Evolutionary conservation across 2,329 filamentous ascomycete species (phyloP), one percentile per base, ranked within the genome.

Genomic region (Coniochaeta pulveracea): DNA sequence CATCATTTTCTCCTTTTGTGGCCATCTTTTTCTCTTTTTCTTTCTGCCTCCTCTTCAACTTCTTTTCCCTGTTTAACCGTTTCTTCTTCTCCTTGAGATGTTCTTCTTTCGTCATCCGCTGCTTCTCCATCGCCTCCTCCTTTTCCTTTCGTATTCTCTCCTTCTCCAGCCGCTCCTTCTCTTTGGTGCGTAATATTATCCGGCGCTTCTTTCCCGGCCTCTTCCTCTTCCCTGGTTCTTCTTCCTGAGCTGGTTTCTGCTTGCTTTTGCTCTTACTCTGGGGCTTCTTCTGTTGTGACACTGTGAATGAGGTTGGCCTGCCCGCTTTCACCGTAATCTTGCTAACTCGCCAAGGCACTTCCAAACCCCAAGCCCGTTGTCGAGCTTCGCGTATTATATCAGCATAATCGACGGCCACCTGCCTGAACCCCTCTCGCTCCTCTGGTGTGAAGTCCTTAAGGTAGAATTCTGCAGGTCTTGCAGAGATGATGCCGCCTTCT

Each of bases 1-100:
- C 19, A 22, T 26, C 12, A 11, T 25, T 10, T 12, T 34, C 25
- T n/a, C 33, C 22, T n/a, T 37, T 44, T 12, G 16, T 37, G 2
- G 40, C 48, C 47, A 52, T 42, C 44, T 72, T 76, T 54, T 61
- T 60, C 44, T 66, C 66, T 48, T 63, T 72, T 40, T 65, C 69
- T 53, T 77, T 77, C 26, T 64, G 61, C 45, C 65, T 63, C 46
- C 64, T 61, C 50, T 72, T 69, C 39, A 76, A 43, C 56, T 78
- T 76, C 58, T 71, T 76, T 43, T 66, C 50, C 37, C 69, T 54
- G 43, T 79, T 79, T 41, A 74, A 47, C 42, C 71, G 60, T 55
- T 74, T 74, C 57, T 74, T 75, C 60, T 76, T 77, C 35, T 76
- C 70, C 43, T 59, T 63, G 19, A 75, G 42, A 31, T 67, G 63